Percentiles rank a stretch among this genome's conserved stretches.
Conservation (phyloP, 2,329 filamentous ascomycete genomes). For the Calonectria hawksworthii region DNA sequence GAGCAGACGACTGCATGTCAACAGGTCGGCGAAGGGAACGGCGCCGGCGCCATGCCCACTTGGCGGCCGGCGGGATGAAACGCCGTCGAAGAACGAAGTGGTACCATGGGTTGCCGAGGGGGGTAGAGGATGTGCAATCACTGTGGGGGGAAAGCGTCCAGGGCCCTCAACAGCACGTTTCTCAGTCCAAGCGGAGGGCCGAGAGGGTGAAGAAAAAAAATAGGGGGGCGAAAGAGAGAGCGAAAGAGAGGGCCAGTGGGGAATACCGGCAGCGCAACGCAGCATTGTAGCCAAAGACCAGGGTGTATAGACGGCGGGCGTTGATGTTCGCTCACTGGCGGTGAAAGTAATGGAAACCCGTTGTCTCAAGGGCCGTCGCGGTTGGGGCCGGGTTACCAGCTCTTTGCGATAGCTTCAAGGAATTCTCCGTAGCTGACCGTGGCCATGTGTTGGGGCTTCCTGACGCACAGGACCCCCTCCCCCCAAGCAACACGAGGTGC, state of each 20-base stretch:
- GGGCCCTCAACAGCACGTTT: conserved; percentile 4
- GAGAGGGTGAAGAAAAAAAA: neutral
- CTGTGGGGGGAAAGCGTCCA: conserved; percentile 19
- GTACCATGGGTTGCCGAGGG: conserved; percentile 36
- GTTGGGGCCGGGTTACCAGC: neutral
- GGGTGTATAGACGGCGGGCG: neutral
- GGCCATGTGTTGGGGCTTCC: neutral
- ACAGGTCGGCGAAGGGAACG: conserved; percentile 23
- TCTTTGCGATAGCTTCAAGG: neutral
- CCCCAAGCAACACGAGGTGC: neutral
- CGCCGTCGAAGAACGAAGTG: conserved; percentile 36
- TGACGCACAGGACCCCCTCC: conserved; percentile 6
- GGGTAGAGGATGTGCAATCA: conserved; percentile 26
- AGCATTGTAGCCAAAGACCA: conserved; percentile 6
- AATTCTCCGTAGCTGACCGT: neutral
- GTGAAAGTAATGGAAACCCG: conserved; percentile 11
- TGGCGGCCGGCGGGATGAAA: conserved; percentile 36
- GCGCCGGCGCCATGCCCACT: conserved; percentile 37
- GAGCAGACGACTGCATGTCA: conserved; percentile 20
- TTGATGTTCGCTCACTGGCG: conserved; percentile 15
- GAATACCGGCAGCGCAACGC: neutral
- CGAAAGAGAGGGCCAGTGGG: conserved; percentile 1
- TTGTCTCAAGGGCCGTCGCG: conserved; percentile 13
- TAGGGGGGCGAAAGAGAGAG: conserved; percentile 4
- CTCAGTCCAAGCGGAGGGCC: conserved; percentile 2